Evolutionary conservation across 2,329 filamentous ascomycete species (phyloP).

Genomic region (Epicoccum nigrum): DNA sequence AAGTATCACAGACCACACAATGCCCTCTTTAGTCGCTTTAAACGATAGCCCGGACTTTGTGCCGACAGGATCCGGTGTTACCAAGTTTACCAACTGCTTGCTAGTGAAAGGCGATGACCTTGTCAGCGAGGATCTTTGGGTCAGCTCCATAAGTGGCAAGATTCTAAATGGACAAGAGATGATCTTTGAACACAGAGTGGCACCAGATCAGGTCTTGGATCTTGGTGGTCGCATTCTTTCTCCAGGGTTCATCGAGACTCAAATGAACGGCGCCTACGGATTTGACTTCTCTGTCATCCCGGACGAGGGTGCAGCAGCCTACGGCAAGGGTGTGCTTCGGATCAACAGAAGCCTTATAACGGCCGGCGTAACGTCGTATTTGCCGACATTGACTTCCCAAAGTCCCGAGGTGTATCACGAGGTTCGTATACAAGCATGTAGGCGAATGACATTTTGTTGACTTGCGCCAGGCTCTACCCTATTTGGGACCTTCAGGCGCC

Average conservation of each 20-base stretch:
- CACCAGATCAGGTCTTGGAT: slow-evolving; percentile 77
- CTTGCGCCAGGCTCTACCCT: slow-evolving; percentile 67
- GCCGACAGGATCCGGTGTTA: slow-evolving; percentile 59
- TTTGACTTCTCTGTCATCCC: slow-evolving; percentile 88
- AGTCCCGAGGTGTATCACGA: slow-evolving; percentile 80
- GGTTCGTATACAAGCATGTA: slow-evolving; percentile 49
- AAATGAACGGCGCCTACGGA: slow-evolving; percentile 90
- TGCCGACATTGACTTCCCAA: slow-evolving; percentile 85
- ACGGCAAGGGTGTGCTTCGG: slow-evolving; percentile 72
- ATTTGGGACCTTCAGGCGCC: slow-evolving; percentile 73
- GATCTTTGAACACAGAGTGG: slow-evolving; percentile 69
- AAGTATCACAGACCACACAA: slow-evolving; percentile 9
- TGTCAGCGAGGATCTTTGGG: slow-evolving; percentile 83
- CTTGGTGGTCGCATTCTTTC: slow-evolving; percentile 82
- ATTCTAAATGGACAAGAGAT: slow-evolving; percentile 73
- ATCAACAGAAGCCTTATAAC: slow-evolving; percentile 74
- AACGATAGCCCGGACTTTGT: background rate
- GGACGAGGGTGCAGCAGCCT: slow-evolving; percentile 63
- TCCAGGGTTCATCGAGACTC: slow-evolving; percentile 87
- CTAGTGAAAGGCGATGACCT: slow-evolving; percentile 72
- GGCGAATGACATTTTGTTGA: slow-evolving; percentile 1
- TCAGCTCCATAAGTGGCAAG: slow-evolving; percentile 80
- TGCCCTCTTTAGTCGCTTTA: slow-evolving; percentile 5
- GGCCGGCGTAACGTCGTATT: slow-evolving; percentile 86
- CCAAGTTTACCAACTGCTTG: slow-evolving; percentile 88